Evolutionary conservation across 345 rosid genomes (phyloP).

Genomic region (Trapa incisa): DNA sequence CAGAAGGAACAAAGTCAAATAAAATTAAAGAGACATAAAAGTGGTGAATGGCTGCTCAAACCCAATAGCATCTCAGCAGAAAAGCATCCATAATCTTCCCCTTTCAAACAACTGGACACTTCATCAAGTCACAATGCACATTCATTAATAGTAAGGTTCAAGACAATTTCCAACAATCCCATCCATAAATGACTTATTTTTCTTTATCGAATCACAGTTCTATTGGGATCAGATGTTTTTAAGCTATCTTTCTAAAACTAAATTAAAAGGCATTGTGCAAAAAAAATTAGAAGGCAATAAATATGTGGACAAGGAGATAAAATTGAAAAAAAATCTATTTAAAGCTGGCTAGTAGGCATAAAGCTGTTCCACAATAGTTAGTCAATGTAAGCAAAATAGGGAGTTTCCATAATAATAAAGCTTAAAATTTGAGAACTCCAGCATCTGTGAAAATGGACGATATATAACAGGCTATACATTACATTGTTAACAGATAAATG

Average conservation of each 20-base stretch:
- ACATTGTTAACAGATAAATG: neutral
- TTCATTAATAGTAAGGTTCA: neutral
- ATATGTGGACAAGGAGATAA: neutral
- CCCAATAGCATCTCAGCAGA: neutral
- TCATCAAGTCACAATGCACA: neutral
- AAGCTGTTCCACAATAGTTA: neutral
- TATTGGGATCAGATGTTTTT: neutral
- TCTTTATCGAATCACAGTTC: neutral
- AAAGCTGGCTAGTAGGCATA: neutral
- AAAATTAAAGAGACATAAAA: neutral
- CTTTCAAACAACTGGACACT: neutral
- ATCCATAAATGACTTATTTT: neutral
- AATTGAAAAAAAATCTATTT: neutral
- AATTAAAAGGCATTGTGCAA: neutral
- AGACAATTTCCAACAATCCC: too few species aligned
- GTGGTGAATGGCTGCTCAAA: neutral
- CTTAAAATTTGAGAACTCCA: neutral
- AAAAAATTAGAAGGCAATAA: neutral
- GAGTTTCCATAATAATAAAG: neutral
- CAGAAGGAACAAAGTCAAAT: conserved; percentile 26
- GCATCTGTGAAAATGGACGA: neutral
- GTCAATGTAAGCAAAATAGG: neutral
- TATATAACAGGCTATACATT: neutral
- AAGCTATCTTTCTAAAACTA: neutral
- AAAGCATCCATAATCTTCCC: neutral